Evolutionary conservation across 495 filamentous ascomycete species (phyloP).

Genomic region (Podospora pseudopauciseta): DNA sequence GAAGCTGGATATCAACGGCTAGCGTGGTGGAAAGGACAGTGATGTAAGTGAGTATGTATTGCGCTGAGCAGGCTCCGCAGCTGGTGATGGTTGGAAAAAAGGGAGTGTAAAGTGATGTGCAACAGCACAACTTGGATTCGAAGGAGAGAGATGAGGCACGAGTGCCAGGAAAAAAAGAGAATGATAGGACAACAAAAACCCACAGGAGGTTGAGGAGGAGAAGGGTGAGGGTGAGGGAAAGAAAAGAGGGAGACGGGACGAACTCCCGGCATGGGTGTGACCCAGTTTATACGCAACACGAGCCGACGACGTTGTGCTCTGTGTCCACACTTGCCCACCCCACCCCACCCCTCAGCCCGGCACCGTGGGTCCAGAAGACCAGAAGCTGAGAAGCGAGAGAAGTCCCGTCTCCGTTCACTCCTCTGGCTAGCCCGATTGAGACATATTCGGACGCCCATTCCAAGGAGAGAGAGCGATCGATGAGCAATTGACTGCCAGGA

Average conservation of each 20-base stretch:
- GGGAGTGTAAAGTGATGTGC: constrained; percentile 2
- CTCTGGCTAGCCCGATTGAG: background rate
- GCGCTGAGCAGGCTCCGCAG: constrained; percentile 2
- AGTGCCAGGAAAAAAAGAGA: background rate
- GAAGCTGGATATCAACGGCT: background rate
- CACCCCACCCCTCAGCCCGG: background rate
- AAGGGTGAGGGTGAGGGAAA: constrained; percentile 1
- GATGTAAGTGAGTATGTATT: too few species aligned
- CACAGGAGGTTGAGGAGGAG: constrained; percentile 3
- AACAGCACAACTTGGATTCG: background rate
- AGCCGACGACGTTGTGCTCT: background rate
- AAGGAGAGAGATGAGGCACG: constrained; percentile 4
- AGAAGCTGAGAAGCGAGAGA: background rate
- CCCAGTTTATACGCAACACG: constrained; percentile 6
- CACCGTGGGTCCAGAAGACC: background rate
- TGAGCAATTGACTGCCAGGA: too few species aligned
- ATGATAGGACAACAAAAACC: constrained; percentile 2
- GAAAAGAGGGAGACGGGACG: constrained; percentile 2
- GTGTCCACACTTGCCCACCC: too few species aligned
- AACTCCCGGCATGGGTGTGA: background rate
- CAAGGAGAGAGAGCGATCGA: background rate
- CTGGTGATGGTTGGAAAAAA: background rate
- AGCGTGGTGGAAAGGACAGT: background rate
- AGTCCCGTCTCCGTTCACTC: background rate
- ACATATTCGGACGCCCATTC: constrained; percentile 1